Base-by-base conservation (phyloP, 2,329 filamentous ascomycete genomes). In the Xylariaceae sp. region DNA sequence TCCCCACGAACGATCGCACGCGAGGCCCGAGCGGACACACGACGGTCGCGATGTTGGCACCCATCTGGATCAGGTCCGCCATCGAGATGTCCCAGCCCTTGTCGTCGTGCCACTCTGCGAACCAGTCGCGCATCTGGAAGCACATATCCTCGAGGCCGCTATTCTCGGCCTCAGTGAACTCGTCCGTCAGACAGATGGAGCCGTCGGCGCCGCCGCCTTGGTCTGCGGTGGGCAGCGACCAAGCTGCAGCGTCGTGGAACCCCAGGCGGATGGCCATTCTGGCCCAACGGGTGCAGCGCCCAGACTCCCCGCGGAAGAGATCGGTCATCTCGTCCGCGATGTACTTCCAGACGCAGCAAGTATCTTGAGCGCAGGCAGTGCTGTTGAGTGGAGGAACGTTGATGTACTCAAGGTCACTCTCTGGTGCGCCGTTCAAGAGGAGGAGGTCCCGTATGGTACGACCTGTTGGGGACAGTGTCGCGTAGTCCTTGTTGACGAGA, bases 51-150 rank as follows among this genome's bases (percentile, higher is more conserved):
- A 76, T 64, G 42, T 61, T 73, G 60, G 64, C 63, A 2, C 71
- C 72, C 52, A 77, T 71, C 53, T 79, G 74, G 28, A 77, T 68
- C 7, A 80, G 61, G 51, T 81, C 77, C 24, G 74, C 76, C 50
- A 72, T 72, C 3, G 67, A 65, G 26, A 79, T 65, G n/a, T 55
- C 51, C 17, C 53, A 60, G 43, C 56, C 59, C 34, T 65, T 64
- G n/a, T n/a, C n/a, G n/a, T n/a, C 22, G 22, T 11, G 22, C 22
- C 22, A 26, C 11, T 26, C 22, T 50, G 42, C 38, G 45, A 68
- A 67, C 44, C 74, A 64, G 8, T 43, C 44, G 15, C 62, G 54
- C 28, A 72, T 65, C 29, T 65, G 54, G 4, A 38, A 44, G 24
- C 70, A 67, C 39, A 74, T 72, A 4, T 60, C 62, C 32, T 67